Conservation (phyloP, 2,329 filamentous ascomycete species). For the Thermoascus crustaceus region DNA sequence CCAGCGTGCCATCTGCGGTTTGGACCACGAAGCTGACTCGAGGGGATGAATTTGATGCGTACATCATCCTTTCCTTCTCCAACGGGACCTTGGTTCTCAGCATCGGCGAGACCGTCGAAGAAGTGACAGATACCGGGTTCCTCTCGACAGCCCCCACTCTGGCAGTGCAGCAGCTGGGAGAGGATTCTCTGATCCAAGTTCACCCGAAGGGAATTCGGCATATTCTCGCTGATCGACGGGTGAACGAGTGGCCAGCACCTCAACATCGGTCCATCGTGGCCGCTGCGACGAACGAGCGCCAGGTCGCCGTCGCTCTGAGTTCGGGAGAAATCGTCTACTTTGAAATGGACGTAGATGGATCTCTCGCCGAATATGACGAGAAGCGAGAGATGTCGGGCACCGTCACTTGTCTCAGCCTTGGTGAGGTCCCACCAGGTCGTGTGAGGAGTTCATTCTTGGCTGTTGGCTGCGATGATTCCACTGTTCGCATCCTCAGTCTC, state of each 20-base stretch:
- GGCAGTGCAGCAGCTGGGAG: constrained; percentile 86
- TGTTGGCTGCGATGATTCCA: constrained; percentile 93
- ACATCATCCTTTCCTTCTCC: constrained; percentile 89
- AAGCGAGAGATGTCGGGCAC: constrained; percentile 92
- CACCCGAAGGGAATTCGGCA: constrained; percentile 95
- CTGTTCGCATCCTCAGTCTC: constrained; percentile 83
- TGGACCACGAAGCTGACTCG: constrained; percentile 89
- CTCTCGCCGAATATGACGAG: constrained; percentile 87
- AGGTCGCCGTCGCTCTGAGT: constrained; percentile 88
- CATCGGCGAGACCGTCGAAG: constrained; percentile 93
- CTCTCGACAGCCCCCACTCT: constrained; percentile 80
- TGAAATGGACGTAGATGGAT: constrained; percentile 88
- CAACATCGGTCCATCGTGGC: constrained; percentile 93
- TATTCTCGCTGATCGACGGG: constrained; percentile 64
- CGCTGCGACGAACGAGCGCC: constrained; percentile 83
- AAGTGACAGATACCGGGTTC: constrained; percentile 90
- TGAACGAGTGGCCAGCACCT: constrained; percentile 90
- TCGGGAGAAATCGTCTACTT: constrained; percentile 98
- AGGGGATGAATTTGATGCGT: constrained; percentile 79
- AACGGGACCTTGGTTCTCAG: constrained; percentile 87
- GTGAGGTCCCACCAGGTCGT: constrained; percentile 83
- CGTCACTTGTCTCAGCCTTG: constrained; percentile 88
- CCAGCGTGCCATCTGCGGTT: constrained; percentile 78
- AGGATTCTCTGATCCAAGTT: constrained; percentile 86
- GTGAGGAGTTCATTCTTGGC: constrained; percentile 86